phyloP scores from a whole-genome alignment of 2,329 filamentous ascomycete genomes.

The Trichoderma sp. region DNA sequence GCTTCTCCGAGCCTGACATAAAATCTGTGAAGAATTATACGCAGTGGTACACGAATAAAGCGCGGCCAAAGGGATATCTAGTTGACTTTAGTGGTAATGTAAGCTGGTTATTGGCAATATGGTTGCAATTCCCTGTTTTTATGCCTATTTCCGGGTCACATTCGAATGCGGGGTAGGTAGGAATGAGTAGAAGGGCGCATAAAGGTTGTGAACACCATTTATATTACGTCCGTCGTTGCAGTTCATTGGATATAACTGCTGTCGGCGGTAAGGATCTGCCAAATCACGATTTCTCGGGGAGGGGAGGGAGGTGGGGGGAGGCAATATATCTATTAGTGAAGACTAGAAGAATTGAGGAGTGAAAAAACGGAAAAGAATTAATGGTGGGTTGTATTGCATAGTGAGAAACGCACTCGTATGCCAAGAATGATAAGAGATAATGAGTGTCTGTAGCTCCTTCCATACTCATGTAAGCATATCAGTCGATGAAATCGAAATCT shows the following conservation, averaged over 20 bases:
- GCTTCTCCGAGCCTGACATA: no score
- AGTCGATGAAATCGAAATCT: neutral
- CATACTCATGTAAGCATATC: neutral
- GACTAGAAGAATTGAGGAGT: no score
- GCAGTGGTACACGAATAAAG: no score
- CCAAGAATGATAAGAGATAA: neutral
- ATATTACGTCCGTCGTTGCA: neutral
- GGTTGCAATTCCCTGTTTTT: no score
- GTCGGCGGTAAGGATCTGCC: neutral
- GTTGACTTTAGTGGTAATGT: no score
- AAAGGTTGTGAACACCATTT: neutral
- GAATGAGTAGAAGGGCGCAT: neutral
- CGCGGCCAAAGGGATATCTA: no score
- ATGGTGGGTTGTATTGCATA: neutral
- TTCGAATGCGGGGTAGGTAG: no score
- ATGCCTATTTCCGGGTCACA: no score
- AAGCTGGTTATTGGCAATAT: no score
- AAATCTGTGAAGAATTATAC: no score
- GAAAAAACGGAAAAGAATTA: neutral
- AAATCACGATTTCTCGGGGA: neutral
- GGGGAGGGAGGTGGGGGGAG: no score
- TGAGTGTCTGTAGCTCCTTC: neutral
- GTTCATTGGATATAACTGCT: neutral
- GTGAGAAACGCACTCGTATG: neutral
- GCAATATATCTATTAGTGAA: no score